Evolutionary conservation across 192 early-diverging fungal species (phyloP), one percentile per base, ranked within the genome.

Genomic region (Linderina pennispora): DNA sequence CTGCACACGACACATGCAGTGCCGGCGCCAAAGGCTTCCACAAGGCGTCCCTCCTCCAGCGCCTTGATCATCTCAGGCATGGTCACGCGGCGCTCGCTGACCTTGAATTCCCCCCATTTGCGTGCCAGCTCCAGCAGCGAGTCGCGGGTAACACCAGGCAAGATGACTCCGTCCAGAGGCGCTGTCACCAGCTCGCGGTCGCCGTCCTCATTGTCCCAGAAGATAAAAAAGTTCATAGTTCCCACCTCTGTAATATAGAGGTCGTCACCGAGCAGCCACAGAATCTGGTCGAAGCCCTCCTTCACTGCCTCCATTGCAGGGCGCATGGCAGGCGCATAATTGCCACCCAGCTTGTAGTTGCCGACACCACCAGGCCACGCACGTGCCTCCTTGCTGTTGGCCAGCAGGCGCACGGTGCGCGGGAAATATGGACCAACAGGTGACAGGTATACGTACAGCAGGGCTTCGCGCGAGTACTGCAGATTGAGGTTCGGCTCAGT

Each of bases 361-460:
- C 95, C 95, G 10, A 92, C 92, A 36, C 95, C 95, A 10, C 93
- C 89, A 13, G 93, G 95, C 92, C 92, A 96, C 14, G 95, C 95
- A 36, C 95, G 82, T 19, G 87, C 86, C 55, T 87, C 89, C 34
- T 89, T 72, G 28, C 80, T 74, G 36, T 90, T 91, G 1, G 93
- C 93, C 46, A 74, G 81, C 51, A 98, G 76, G 40, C 79, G 81
- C 38, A 96, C 90, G 31, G 95, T 91, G 22, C 68, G 65, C 41
- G 88, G 88, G 79, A 91, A 98, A 68, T 98, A 98, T 14, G 95
- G 95, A 16, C 95, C 95, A 6, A 94, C 92, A 5, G 95, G 95
- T 18, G 85, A 92, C 45, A 81, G 80, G 65, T 96, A 96, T 14
- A 92, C 84, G 58, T 90, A 98, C 42, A 96, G 65, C 45, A 90